A percentile compares a stretch with the other conserved stretches of the same genome.
Conservation (phyloP, 2,329 filamentous ascomycete species). For the Pseudogymnoascus sp. region DNA sequence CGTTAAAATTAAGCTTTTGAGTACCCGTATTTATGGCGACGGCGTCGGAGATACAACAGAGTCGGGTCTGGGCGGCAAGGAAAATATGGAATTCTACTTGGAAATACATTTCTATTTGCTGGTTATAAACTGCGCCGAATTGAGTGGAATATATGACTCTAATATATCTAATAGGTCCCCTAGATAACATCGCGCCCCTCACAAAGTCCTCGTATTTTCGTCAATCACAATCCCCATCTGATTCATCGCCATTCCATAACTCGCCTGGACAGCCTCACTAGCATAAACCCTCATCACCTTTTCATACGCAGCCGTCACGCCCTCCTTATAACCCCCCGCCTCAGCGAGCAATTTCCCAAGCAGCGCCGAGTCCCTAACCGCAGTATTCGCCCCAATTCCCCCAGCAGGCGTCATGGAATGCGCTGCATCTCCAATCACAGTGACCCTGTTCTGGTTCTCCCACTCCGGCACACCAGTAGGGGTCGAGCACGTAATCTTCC, state of each 20-base stretch:
- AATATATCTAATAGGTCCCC: neutral
- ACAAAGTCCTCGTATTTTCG: constrained; percentile 25
- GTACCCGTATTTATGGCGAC: neutral
- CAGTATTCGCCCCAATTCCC: constrained; percentile 49
- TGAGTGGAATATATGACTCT: neutral
- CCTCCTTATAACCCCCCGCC: constrained; percentile 44
- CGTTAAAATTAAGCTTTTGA: neutral
- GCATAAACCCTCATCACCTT: constrained; percentile 52
- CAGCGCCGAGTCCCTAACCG: constrained; percentile 45
- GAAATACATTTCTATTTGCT: neutral
- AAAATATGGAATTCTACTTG: neutral
- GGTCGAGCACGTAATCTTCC: constrained; percentile 57
- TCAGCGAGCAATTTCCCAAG: constrained; percentile 43
- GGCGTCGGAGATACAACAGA: neutral
- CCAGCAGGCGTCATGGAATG: constrained; percentile 51
- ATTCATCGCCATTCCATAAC: constrained; percentile 39
- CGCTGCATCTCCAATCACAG: constrained; percentile 48
- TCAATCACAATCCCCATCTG: constrained; percentile 40
- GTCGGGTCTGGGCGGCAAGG: neutral
- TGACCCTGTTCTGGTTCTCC: constrained; percentile 48
- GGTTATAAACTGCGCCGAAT: neutral
- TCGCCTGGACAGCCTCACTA: constrained; percentile 45
- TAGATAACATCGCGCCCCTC: neutral
- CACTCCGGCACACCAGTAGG: constrained; percentile 52
- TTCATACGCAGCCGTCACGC: constrained; percentile 49